phyloP scores from a whole-genome alignment of 202 grass and related monocot genomes.

The Panicum hallii region DNA sequence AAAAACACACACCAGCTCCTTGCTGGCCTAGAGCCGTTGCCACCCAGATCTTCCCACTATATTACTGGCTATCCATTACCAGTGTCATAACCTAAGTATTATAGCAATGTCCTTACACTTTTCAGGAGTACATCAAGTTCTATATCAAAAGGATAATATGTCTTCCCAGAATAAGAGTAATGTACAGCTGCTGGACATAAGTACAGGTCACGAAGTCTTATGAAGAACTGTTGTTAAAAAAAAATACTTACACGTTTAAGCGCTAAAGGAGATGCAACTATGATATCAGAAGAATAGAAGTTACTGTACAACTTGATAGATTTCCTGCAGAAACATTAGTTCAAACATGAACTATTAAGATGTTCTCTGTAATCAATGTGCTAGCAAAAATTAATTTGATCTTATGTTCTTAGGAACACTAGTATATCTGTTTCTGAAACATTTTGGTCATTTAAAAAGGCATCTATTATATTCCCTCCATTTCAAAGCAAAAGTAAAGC shows the following conservation, averaged over 20 bases:
- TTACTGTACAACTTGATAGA: constrained; percentile 86
- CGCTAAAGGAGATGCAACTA: constrained; percentile 93
- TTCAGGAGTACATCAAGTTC: constrained; percentile 3
- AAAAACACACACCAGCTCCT: too few relatives aligned
- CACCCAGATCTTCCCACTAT: too few relatives aligned
- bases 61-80: too few relatives aligned
- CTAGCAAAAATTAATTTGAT: constrained; percentile 1
- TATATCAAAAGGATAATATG: constrained; percentile 8
- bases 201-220: constrained; percentile 2
- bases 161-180: constrained; percentile 34
- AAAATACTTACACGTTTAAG: constrained; percentile 71
- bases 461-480: not conserved
- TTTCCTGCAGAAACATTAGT: constrained; percentile 71
- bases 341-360: constrained; percentile 41
- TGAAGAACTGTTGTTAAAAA: constrained; percentile 16
- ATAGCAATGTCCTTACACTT: constrained; percentile 11
- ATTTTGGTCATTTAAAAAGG: not conserved
- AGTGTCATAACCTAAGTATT: constrained; percentile 1
- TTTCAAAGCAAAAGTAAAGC: not conserved
- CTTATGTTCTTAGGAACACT: not conserved
- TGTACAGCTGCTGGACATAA: constrained; percentile 10
- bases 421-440: constrained; percentile 15
- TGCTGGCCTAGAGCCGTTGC: too few relatives aligned
- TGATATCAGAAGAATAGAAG: constrained; percentile 96
- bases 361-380: constrained; percentile 33